These are phyloP conservation scores for Elsinoe perseae DNA, from an alignment of 2,329 filamentous ascomycete species.

Conservation along the genomic window DNA sequence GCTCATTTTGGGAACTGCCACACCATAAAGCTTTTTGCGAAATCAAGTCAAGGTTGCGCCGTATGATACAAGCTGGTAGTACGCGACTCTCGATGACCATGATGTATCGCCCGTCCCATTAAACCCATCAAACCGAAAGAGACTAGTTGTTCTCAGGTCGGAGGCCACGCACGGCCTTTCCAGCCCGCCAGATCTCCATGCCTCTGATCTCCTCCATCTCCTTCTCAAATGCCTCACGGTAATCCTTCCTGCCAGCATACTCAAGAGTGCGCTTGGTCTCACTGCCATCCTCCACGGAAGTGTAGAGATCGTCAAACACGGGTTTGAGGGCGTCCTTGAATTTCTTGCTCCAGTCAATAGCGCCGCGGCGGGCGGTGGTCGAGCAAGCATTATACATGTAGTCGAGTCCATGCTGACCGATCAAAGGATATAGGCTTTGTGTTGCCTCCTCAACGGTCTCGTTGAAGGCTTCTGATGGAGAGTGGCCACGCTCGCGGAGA, in stretches of 20 bases:
- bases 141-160: constrained; percentile 32
- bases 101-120: not conserved
- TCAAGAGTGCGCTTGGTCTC: constrained; percentile 96
- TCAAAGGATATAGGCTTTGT: constrained; percentile 94
- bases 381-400: constrained; percentile 99
- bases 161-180: constrained; percentile 76
- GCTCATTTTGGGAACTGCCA: too few relatives aligned
- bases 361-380: constrained; percentile 93
- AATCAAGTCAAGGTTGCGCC: not conserved
- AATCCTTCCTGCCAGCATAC: constrained; percentile 93
- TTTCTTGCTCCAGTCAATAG: constrained; percentile 93
- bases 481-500: constrained; percentile 96
- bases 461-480: constrained; percentile 98
- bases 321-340: constrained; percentile 99
- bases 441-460: constrained; percentile 99
- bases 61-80: constrained; percentile 1
- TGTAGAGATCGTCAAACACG: constrained; percentile 95
- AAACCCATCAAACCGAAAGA: not conserved
- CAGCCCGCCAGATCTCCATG: constrained; percentile 97
- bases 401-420: constrained; percentile 97
- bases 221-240: constrained; percentile 93
- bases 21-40: not conserved
- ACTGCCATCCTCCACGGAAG: constrained; percentile 79
- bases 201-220: constrained; percentile 98
- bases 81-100: not conserved